Percentiles rank a stretch among this genome's conserved stretches.
Evolutionary conservation across 345 rosid genomes (phyloP).

Genomic region (Populus davidiana): DNA sequence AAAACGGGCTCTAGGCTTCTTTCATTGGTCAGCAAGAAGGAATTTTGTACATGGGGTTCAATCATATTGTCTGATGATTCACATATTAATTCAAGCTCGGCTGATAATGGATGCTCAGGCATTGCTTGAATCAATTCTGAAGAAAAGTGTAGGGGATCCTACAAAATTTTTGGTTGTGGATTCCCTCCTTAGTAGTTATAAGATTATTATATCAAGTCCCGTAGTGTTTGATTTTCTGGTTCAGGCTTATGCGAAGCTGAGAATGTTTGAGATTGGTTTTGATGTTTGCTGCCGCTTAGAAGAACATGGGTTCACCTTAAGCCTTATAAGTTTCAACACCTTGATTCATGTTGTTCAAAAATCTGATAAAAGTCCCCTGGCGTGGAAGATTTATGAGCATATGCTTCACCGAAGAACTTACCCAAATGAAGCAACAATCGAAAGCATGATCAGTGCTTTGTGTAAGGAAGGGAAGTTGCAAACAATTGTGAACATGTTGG

Average conservation of each 20-base stretch:
- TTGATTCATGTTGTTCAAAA: conserved; percentile 55
- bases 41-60: conserved; percentile 42
- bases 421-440: conserved; percentile 51
- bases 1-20: conserved; percentile 63
- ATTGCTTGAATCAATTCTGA: conserved; percentile 54
- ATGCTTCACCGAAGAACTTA: conserved; percentile 46
- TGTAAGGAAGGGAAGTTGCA: conserved; percentile 75
- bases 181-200: conserved; percentile 47
- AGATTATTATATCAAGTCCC: conserved; percentile 37
- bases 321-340: conserved; percentile 52
- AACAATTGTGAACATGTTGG: conserved; percentile 44
- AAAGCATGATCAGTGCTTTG: conserved; percentile 51
- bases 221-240: conserved; percentile 63
- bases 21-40: conserved; percentile 68
- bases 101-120: conserved; percentile 60
- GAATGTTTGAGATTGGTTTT: conserved; percentile 57
- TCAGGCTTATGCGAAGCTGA: conserved; percentile 62
- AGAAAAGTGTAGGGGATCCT: conserved; percentile 15
- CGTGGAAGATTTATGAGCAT: conserved; percentile 70
- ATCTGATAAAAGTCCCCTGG: conserved; percentile 43
- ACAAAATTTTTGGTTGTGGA: conserved; percentile 38
- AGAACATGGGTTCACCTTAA: conserved; percentile 47
- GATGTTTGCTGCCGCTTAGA: conserved; percentile 46
- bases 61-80: conserved; percentile 54
- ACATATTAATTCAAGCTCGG: conserved; percentile 52